Conservation (phyloP, 2,329 filamentous ascomycete genomes). For the Diplodia mutila region DNA sequence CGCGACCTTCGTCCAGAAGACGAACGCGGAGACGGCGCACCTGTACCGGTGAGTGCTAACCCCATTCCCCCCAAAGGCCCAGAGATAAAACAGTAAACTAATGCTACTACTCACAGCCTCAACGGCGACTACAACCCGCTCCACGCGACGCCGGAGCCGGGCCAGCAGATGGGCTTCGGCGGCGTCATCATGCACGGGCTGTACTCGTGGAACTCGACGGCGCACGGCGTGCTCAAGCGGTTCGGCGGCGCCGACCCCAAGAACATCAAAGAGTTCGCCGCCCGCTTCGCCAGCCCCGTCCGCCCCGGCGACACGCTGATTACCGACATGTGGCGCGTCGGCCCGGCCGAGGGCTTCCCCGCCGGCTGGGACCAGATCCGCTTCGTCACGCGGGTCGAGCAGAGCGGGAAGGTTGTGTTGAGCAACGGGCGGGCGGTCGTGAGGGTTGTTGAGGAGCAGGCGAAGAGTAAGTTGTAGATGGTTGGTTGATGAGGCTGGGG, state of each 20-base stretch:
- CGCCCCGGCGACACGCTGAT: constrained; percentile 81
- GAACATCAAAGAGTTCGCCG: constrained; percentile 87
- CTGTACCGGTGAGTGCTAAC: constrained; percentile 17
- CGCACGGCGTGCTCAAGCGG: constrained; percentile 71
- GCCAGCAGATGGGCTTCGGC: constrained; percentile 87
- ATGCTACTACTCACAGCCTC: constrained; percentile 59
- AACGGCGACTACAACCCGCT: constrained; percentile 96
- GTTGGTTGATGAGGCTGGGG: neutral
- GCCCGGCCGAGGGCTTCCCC: constrained; percentile 61
- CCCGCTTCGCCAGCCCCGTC: constrained; percentile 83
- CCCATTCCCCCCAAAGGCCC: neutral
- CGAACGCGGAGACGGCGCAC: constrained; percentile 68
- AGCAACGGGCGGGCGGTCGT: constrained; percentile 85
- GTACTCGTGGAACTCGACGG: constrained; percentile 81
- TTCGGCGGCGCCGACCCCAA: constrained; percentile 77
- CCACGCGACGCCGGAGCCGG: constrained; percentile 83
- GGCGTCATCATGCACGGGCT: constrained; percentile 88
- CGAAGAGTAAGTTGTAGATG: constrained; percentile 44
- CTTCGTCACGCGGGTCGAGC: constrained; percentile 77
- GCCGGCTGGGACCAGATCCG: constrained; percentile 77
- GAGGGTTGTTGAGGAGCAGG: constrained; percentile 57
- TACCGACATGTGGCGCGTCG: constrained; percentile 79
- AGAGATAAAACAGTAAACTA: neutral
- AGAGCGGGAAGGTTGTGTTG: constrained; percentile 80
- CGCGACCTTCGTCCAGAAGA: constrained; percentile 70